These are phyloP conservation scores for Rhizopus delemar DNA, from an alignment of 371 early-diverging fungal species.

Conservation along the genomic window DNA sequence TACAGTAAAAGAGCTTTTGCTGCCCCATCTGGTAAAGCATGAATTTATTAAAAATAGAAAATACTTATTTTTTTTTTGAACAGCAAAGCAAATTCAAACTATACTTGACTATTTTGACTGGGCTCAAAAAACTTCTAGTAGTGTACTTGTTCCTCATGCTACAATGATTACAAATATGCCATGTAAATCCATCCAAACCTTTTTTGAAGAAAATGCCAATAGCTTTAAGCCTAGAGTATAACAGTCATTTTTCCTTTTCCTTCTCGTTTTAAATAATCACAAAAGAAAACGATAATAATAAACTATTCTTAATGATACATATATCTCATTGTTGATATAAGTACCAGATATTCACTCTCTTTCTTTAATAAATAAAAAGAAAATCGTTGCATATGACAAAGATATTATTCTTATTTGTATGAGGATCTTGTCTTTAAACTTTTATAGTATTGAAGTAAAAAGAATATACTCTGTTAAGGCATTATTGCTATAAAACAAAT, in stretches of 20 bases:
- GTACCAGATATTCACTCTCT: not conserved
- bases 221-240: constrained; percentile 36
- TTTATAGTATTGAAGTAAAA: too few relatives aligned
- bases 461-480: too few relatives aligned
- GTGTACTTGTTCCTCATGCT: constrained; percentile 31
- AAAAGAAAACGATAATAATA: not conserved
- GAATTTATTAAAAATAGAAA: not conserved
- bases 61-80: not conserved
- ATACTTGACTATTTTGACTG: constrained; percentile 39
- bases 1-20: constrained; percentile 25
- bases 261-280: not conserved
- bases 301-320: not conserved
- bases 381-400: too few relatives aligned
- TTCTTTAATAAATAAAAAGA: too few relatives aligned
- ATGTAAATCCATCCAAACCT: constrained; percentile 15
- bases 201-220: constrained; percentile 34
- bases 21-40: constrained; percentile 24
- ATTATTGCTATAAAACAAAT: too few relatives aligned
- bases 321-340: not conserved
- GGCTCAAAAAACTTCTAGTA: constrained; percentile 27
- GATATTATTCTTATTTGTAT: too few relatives aligned
- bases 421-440: too few relatives aligned
- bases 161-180: constrained; percentile 26
- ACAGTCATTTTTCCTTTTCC: not conserved
- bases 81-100: constrained; percentile 33